A percentile compares a stretch with the other conserved stretches of the same genome.
Evolutionary conservation across 2,329 filamentous ascomycete species (phyloP).

Genomic region (Fusarium gaditjirri): DNA sequence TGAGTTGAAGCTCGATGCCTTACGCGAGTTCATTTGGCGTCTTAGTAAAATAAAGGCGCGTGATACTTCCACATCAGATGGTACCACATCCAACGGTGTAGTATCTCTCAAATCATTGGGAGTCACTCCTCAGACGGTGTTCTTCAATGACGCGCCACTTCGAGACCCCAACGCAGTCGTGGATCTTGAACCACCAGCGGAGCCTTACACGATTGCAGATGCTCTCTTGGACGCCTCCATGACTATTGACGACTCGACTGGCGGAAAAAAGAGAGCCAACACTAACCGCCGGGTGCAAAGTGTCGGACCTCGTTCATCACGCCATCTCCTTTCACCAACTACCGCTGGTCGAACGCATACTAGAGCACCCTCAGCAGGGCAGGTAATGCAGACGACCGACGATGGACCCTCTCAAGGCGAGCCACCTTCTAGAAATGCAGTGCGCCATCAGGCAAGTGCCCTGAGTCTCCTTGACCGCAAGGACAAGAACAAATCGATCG

Average conservation of each 20-base stretch:
- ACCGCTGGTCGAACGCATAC: constrained; percentile 51
- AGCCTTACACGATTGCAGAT: constrained; percentile 84
- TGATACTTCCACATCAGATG: constrained; percentile 52
- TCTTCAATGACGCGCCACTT: constrained; percentile 83
- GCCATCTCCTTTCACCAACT: constrained; percentile 48
- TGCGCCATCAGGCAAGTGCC: constrained; percentile 69
- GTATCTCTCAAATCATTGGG: constrained; percentile 79
- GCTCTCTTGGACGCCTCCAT: constrained; percentile 92
- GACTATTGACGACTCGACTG: constrained; percentile 77
- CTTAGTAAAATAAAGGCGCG: constrained; percentile 77
- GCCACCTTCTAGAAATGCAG: constrained; percentile 56
- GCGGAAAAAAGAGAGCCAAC: constrained; percentile 63
- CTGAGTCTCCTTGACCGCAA: constrained; percentile 68
- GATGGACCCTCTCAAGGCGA: constrained; percentile 55
- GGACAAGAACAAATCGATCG: constrained; percentile 66
- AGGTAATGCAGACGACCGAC: constrained; percentile 43
- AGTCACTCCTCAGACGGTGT: constrained; percentile 86
- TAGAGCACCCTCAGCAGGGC: constrained; percentile 49
- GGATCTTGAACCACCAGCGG: constrained; percentile 48
- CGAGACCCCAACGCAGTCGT: constrained; percentile 52
- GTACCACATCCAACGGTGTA: constrained; percentile 55
- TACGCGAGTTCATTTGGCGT: constrained; percentile 92
- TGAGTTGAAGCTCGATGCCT: constrained; percentile 85
- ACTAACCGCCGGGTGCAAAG: constrained; percentile 60
- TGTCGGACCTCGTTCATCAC: constrained; percentile 46